phyloP scores from a whole-genome alignment of 2,329 filamentous ascomycete species.

The Scytalidium sp. region DNA sequence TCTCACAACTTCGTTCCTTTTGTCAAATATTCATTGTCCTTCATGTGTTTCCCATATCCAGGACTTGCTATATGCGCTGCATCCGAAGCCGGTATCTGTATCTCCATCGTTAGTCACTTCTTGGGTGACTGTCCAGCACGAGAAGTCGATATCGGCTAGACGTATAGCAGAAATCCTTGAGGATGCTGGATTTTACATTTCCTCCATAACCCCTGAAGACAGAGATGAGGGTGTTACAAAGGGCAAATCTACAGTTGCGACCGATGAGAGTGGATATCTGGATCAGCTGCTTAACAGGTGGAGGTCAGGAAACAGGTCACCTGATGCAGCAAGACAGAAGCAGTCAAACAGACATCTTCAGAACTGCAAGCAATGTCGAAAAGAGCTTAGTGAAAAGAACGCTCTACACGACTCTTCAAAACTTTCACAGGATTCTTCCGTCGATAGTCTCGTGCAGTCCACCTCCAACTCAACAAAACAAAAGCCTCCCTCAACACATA shows the following conservation, averaged over 20 bases:
- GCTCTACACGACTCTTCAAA: neutral
- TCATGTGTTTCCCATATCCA: slow-evolving; percentile 69
- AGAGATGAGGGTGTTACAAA: neutral
- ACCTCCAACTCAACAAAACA: neutral
- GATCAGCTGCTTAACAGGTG: slow-evolving; percentile 22
- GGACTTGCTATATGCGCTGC: slow-evolving; percentile 46
- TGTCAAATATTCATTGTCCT: slow-evolving; percentile 76
- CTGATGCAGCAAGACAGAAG: slow-evolving; percentile 15
- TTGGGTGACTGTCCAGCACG: slow-evolving; percentile 60
- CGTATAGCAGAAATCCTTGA: slow-evolving; percentile 47
- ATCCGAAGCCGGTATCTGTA: slow-evolving; percentile 52
- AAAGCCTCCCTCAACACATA: neutral
- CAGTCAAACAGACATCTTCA: slow-evolving; percentile 34
- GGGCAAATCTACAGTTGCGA: neutral
- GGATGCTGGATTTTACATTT: slow-evolving; percentile 57
- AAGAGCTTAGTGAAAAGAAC: slow-evolving; percentile 30
- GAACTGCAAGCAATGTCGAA: slow-evolving; percentile 47
- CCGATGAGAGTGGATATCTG: slow-evolving; percentile 19
- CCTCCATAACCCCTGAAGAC: slow-evolving; percentile 23
- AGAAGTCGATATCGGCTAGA: slow-evolving; percentile 37
- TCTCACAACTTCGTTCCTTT: slow-evolving; percentile 44
- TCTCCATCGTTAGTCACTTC: slow-evolving; percentile 71
- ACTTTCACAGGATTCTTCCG: slow-evolving; percentile 10
- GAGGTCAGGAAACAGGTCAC: slow-evolving; percentile 3
- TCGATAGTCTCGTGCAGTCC: neutral